phyloP scores from a whole-genome alignment of 352 stramenopile genomes.

The Globisporangium apiculatum region DNA sequence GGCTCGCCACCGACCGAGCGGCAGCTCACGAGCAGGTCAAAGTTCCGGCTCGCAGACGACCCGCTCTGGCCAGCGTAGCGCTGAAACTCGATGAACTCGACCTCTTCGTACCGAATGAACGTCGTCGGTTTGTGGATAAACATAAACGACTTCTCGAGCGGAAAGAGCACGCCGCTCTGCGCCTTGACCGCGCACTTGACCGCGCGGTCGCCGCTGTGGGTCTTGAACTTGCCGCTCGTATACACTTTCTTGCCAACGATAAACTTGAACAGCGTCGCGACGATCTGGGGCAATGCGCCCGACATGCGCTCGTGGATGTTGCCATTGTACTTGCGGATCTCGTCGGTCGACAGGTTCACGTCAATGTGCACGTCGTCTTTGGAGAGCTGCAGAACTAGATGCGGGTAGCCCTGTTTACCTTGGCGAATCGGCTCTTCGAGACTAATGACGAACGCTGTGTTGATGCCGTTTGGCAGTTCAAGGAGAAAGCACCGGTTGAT shows the following conservation, averaged over 20 bases:
- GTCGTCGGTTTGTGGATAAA: conserved; percentile 99
- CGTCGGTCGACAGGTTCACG: conserved; percentile 96
- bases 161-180: conserved; percentile 96
- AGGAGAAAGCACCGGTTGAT: conserved; percentile 98
- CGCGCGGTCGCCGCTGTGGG: conserved; percentile 75
- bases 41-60: conserved; percentile 90
- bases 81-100: conserved; percentile 98
- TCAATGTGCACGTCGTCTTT: conserved; percentile 83
- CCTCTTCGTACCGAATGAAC: conserved; percentile 98
- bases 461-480: conserved; percentile 94
- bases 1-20: conserved; percentile 81
- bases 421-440: conserved; percentile 98
- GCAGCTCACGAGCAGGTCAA: conserved; percentile 93
- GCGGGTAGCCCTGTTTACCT: conserved; percentile 97
- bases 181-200: conserved; percentile 92
- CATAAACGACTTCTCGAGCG: conserved; percentile 98
- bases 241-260: conserved; percentile 97
- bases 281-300: conserved; percentile 94
- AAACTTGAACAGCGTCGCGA: conserved; percentile 98
- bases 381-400: conserved; percentile 96
- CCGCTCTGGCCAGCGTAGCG: conserved; percentile 90
- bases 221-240: conserved; percentile 89
- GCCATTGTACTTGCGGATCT: conserved; percentile 96
- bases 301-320: conserved; percentile 96
- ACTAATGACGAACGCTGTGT: conserved; percentile 98